Base-by-base conservation (phyloP, 2,329 filamentous ascomycete species). In the Emergomyces pasteurianus region DNA sequence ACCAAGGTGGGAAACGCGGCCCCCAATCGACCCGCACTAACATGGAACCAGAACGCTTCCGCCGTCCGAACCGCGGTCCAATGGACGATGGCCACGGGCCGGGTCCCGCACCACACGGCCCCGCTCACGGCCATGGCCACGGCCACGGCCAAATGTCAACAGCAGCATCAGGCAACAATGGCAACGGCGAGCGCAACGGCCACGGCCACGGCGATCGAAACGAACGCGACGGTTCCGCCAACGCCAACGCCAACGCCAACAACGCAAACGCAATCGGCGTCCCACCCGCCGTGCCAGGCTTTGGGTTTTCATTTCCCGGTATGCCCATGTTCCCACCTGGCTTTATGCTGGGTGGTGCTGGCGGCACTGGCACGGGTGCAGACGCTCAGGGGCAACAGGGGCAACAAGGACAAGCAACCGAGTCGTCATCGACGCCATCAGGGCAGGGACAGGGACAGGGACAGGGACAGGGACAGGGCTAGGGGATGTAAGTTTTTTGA, bases 221-320 rank as follows among this genome's bases (percentile, higher is more conserved):
- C 53, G 73, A 78, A 38, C 70, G 68, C 58, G 74, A 78, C 43
- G 66, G 70, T 18, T 67, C 68, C n/a, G n/a, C n/a, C n/a, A n/a
- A n/a, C n/a, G n/a, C n/a, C n/a, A n/a, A n/a, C 53, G 59, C 62
- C 38, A 60, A 63, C 31, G 61, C 63, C 57, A 69, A 59, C 58
- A 74, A 70, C 61, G 65, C 68, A 59, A 76, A 72, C 63, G 77
- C 76, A 57, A 76, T 81, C 34, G 80, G 76, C 9, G 80, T 81
- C 2, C 77, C 81, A 2, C 80, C 80, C 16, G 76, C 80, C 7
- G 79, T 83, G 6, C 80, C 80, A 52, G 78, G 79, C 3, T 83
- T 83, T 63, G 80, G 80, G 9, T 83, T 82, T 67, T 79, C 78
- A 43, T 77, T 79, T 62, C 72, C 76, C 12, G 75, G 75, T 21